phyloP scores from a whole-genome alignment of 2,329 filamentous ascomycete species.

The Colletotrichum sp. region DNA sequence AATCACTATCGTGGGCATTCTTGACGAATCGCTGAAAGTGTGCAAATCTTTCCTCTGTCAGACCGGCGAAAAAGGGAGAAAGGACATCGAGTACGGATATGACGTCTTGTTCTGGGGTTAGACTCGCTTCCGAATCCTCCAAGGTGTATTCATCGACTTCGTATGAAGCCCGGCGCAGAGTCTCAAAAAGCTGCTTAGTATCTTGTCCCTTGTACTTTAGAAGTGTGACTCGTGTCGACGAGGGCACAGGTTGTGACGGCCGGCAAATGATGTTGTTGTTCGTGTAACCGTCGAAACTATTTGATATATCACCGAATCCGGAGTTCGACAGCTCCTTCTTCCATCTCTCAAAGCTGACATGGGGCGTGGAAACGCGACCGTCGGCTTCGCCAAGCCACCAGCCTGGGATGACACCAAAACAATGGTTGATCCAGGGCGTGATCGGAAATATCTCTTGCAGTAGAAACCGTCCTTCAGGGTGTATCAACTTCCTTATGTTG shows the following conservation, averaged over 20 bases:
- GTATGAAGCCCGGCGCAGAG: neutral
- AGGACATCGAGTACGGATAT: neutral
- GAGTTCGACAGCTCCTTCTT: slow-evolving; percentile 26
- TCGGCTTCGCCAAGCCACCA: slow-evolving; percentile 41
- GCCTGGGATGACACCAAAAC: slow-evolving; percentile 31
- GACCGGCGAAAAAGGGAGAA: neutral
- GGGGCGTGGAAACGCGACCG: slow-evolving; percentile 28
- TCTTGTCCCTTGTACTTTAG: neutral
- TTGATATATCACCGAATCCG: slow-evolving; percentile 27
- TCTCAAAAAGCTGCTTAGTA: neutral
- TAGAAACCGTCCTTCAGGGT: slow-evolving; percentile 13
- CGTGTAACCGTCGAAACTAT: neutral
- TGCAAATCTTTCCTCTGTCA: slow-evolving; percentile 7
- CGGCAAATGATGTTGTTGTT: slow-evolving; percentile 1
- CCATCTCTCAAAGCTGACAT: slow-evolving; percentile 28
- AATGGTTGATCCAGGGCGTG: slow-evolving; percentile 29
- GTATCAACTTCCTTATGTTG: slow-evolving; percentile 3
- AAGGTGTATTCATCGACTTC: neutral
- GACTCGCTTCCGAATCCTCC: neutral
- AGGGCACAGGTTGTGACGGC: neutral
- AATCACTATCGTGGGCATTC: neutral
- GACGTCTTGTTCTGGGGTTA: slow-evolving; percentile 26
- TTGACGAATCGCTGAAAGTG: slow-evolving; percentile 15
- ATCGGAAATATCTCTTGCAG: slow-evolving; percentile 31
- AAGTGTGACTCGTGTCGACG: neutral